A percentile compares a stretch with the other conserved stretches of the same genome.
These are phyloP conservation scores for Termitomyces sp. DNA, from an alignment of 1,284 basidiomycete species.

Conservation along the genomic window DNA sequence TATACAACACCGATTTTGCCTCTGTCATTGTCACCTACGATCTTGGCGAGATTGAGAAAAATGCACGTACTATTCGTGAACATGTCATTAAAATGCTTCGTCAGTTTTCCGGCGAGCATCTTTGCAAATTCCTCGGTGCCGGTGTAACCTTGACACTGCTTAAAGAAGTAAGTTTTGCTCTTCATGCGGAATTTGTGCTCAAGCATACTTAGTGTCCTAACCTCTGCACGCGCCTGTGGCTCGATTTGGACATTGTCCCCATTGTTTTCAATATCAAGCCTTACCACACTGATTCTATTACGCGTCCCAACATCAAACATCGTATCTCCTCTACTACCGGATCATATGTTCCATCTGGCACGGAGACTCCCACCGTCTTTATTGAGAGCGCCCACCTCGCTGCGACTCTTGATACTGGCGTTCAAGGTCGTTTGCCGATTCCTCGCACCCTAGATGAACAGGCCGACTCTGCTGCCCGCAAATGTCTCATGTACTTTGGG, in stretches of 20 bases:
- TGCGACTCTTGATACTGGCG: slow-evolving; percentile 39
- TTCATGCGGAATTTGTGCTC: slow-evolving; percentile 14
- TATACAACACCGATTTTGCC: slow-evolving; percentile 73
- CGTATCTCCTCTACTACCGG: slow-evolving; percentile 71
- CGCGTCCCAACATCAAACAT: slow-evolving; percentile 71
- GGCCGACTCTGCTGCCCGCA: slow-evolving; percentile 78
- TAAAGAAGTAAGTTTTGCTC: slow-evolving; percentile 30
- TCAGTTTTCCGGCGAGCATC: slow-evolving; percentile 66
- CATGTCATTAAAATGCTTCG: slow-evolving; percentile 57
- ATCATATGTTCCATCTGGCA: slow-evolving; percentile 66
- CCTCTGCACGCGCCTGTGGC: slow-evolving; percentile 72
- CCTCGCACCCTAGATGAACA: slow-evolving; percentile 75
- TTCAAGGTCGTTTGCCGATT: slow-evolving; percentile 60
- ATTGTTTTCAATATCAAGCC: slow-evolving; percentile 81
- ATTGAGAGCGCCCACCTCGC: slow-evolving; percentile 46
- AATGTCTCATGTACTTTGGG: slow-evolving; percentile 76
- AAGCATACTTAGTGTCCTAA: slow-evolving; percentile 51
- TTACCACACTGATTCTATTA: slow-evolving; percentile 71
- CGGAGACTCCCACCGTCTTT: slow-evolving; percentile 67
- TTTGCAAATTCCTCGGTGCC: slow-evolving; percentile 76
- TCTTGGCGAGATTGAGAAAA: slow-evolving; percentile 42
- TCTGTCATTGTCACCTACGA: slow-evolving; percentile 48
- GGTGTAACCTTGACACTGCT: slow-evolving; percentile 40
- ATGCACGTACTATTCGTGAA: slow-evolving; percentile 52
- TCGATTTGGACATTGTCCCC: slow-evolving; percentile 71